Percentiles rank a stretch among this genome's conserved stretches.
phyloP scores from a whole-genome alignment of 2,329 filamentous ascomycete species.

The Cladorrhinum sp. region DNA sequence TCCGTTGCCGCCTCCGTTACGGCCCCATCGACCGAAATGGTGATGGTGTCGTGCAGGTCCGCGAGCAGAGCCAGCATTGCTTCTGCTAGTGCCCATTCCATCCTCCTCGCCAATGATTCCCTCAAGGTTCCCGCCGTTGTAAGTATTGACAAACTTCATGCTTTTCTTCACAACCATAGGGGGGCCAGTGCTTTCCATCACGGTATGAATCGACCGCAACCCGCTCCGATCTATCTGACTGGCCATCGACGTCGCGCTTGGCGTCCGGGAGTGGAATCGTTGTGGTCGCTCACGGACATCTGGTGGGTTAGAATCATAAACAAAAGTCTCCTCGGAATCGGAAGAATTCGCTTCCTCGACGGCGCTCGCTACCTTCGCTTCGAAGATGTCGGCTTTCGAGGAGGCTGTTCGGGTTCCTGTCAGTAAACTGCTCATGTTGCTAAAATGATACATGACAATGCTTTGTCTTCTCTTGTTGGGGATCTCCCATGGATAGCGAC shows the following conservation, averaged over 20 bases:
- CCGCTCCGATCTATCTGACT: constrained; percentile 64
- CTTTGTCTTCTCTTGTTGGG: constrained; percentile 28
- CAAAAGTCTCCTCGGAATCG: constrained; percentile 97
- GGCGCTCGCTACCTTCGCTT: constrained; percentile 92
- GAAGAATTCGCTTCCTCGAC: constrained; percentile 96
- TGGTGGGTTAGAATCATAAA: constrained; percentile 96
- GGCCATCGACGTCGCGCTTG: constrained; percentile 81
- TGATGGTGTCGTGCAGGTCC: constrained; percentile 74
- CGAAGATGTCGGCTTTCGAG: constrained; percentile 96
- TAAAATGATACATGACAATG: constrained; percentile 38
- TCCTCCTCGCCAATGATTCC: constrained; percentile 62
- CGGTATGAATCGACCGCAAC: constrained; percentile 62
- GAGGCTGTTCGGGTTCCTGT: constrained; percentile 60
- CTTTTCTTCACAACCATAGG: constrained; percentile 72
- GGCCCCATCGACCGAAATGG: constrained; percentile 68
- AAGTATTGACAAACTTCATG: constrained; percentile 92
- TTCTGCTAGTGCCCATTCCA: constrained; percentile 60
- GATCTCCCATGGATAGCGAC: constrained; percentile 12
- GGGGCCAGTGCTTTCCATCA: constrained; percentile 57
- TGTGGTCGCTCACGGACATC: constrained; percentile 61
- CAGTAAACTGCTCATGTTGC: constrained; percentile 45
- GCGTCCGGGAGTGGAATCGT: constrained; percentile 88
- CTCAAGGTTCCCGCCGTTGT: constrained; percentile 54
- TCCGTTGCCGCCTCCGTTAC: constrained; percentile 61
- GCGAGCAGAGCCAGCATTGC: constrained; percentile 59